Evolutionary conservation across 495 filamentous ascomycete genomes (phyloP).

Genomic region (Talaromyces nanjingensis): DNA sequence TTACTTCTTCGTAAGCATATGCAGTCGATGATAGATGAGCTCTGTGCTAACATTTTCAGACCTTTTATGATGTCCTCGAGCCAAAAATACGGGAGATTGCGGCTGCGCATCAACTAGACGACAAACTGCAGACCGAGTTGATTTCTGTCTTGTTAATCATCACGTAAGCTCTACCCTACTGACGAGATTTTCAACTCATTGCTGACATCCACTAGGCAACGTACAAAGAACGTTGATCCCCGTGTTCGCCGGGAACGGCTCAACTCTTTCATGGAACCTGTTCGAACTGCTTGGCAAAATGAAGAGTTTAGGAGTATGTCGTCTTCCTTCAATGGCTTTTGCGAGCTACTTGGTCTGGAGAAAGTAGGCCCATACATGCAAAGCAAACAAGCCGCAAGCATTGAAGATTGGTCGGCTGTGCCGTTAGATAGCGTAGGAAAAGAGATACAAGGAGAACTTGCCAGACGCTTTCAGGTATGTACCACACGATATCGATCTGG

Average conservation of each 20-base stretch:
- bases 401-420: conserved; percentile 75
- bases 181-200: neutral
- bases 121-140: conserved; percentile 66
- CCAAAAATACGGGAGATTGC: conserved; percentile 77
- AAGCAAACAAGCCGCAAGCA: conserved; percentile 61
- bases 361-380: conserved; percentile 74
- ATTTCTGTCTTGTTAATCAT: conserved; percentile 78
- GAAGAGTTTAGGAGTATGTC: conserved; percentile 58
- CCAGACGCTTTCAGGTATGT: conserved; percentile 57
- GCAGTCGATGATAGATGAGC: neutral
- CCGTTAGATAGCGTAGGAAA: conserved; percentile 73
- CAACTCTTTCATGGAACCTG: conserved; percentile 65
- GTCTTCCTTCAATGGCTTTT: conserved; percentile 73
- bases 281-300: conserved; percentile 75
- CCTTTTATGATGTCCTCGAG: conserved; percentile 82
- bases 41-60: conserved; percentile 24
- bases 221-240: conserved; percentile 66
- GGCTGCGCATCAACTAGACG: conserved; percentile 62
- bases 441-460: conserved; percentile 66
- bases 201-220: conserved; percentile 50
- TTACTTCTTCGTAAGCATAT: conserved; percentile 59
- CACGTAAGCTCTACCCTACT: conserved; percentile 43
- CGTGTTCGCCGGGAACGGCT: conserved; percentile 57
- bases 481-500: neutral
- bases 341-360: conserved; percentile 67